phyloP scores from a whole-genome alignment of 2,329 filamentous ascomycete genomes.

The Pseudocercospora vitis region DNA sequence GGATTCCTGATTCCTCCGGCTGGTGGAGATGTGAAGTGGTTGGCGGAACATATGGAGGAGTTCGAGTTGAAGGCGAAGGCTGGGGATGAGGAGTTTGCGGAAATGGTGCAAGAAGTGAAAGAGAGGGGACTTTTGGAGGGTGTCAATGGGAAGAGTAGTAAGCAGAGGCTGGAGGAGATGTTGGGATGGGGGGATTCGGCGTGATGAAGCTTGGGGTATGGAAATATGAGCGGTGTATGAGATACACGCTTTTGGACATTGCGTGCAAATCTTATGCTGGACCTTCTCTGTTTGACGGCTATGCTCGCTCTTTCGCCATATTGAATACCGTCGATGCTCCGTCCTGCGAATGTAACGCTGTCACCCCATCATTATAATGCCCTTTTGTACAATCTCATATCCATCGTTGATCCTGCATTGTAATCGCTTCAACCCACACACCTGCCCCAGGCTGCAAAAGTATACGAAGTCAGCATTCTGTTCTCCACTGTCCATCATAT shows the following conservation, averaged over 20 bases:
- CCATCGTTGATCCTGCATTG: no score
- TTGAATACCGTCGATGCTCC: background rate
- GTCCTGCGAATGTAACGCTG: no score
- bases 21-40: slow-evolving; percentile 37
- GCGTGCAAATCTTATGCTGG: no score
- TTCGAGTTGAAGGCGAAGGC: slow-evolving; percentile 38
- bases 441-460: slow-evolving; percentile 1
- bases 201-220: background rate
- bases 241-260: no score
- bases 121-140: slow-evolving; percentile 33
- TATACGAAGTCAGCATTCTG: background rate
- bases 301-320: background rate
- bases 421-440: background rate
- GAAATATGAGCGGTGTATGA: no score
- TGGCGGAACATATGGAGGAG: slow-evolving; percentile 36
- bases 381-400: background rate
- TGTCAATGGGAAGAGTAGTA: slow-evolving; percentile 9
- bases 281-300: background rate
- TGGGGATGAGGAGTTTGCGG: slow-evolving; percentile 38
- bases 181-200: slow-evolving; percentile 6
- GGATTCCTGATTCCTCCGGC: slow-evolving; percentile 35
- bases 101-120: slow-evolving; percentile 37
- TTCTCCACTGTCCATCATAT: slow-evolving; percentile 4
- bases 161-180: slow-evolving; percentile 11
- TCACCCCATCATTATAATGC: no score